Evolutionary conservation across 2,329 filamentous ascomycete species (phyloP).

Genomic region (Colletotrichum limetticola): DNA sequence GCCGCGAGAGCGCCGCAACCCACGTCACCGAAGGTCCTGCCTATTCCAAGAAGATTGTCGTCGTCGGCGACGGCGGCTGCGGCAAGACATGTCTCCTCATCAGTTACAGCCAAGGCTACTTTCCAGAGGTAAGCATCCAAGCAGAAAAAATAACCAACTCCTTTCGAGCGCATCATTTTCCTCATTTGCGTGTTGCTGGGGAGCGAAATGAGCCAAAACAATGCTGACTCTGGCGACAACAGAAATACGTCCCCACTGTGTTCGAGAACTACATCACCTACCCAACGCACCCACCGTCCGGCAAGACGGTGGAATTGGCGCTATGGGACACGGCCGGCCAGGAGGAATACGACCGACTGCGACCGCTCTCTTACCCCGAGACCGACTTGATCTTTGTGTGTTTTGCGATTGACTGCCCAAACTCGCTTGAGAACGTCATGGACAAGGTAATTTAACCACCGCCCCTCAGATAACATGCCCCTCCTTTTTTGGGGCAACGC

Average conservation of each 20-base stretch:
- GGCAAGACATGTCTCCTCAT: conserved; percentile 99
- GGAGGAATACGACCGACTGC: conserved; percentile 96
- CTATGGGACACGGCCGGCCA: conserved; percentile 99
- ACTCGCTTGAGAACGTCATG: conserved; percentile 97
- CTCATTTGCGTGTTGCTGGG: neutral
- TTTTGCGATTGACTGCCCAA: conserved; percentile 98
- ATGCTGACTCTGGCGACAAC: conserved; percentile 31
- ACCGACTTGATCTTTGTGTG: conserved; percentile 98
- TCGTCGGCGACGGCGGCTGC: conserved; percentile 97
- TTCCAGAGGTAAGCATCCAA: conserved; percentile 83
- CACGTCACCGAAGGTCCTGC: conserved; percentile 89
- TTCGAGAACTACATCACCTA: conserved; percentile 99
- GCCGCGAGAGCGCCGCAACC: conserved; percentile 82
- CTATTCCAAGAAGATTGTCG: conserved; percentile 99
- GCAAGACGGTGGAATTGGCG: conserved; percentile 95
- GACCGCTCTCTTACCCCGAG: conserved; percentile 96
- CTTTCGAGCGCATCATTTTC: neutral
- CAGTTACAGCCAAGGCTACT: conserved; percentile 98
- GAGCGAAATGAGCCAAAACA: conserved; percentile 18
- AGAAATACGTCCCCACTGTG: conserved; percentile 99
- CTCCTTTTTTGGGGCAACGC: conserved; percentile 2
- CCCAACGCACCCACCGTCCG: conserved; percentile 85
- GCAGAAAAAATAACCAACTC: neutral
- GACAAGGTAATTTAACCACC: conserved; percentile 80
- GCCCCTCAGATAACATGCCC: conserved; percentile 19